Base-by-base conservation (phyloP, 2,329 filamentous ascomycete genomes). In the Chaetomium sp. region DNA sequence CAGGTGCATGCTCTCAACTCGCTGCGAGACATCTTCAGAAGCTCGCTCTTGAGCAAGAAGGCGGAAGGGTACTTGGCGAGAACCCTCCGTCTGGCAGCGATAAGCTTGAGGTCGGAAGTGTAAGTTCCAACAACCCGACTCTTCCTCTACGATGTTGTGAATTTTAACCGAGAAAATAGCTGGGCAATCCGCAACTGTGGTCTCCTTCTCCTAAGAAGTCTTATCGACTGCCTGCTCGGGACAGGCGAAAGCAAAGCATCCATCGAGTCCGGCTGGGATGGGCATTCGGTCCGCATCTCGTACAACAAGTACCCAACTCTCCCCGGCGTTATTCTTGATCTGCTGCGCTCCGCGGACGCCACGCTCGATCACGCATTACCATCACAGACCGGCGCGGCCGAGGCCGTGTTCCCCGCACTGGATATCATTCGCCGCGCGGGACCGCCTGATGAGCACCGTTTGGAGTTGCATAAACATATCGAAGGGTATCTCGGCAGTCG, bases 161-260 rank as follows among this genome's bases (percentile, higher is more conserved):
- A 62, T 36, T 41, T 33, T 14, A 12, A 27, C 19, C 19, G 19
- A 27, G 19, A 27, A 27, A 12, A 9, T 58, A 88, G 85, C 27
- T 99, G 94, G 94, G 89, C 91, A 0, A 91, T 99, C 55, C 86
- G 91, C 1, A 99, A 99, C 69, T 96, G 91, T 62, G 91, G 91
- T 1, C 73, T 97, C 37, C 87, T 97, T 72, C 81, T 99, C 6
- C 85, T 97, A 61, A 84, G 92, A 53, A 89, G 90, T 59, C 76
- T 96, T 5, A 88, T 95, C 52, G 89, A 94, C 67, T 81, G 82
- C 59, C 74, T 95, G 1, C 82, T 94, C 34, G 88, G 89, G 12
- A 89, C 85, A 0, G 85, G 83, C 53, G 86, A 90, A 70, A 89
- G 76, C 74, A 91, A 86, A 67, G 64, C 72, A 4, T 74, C 71